Evolutionary conservation across 805 yeast species (phyloP), one percentile per base, ranked within the genome.

Genomic region (Yarrowia yakushimensis): DNA sequence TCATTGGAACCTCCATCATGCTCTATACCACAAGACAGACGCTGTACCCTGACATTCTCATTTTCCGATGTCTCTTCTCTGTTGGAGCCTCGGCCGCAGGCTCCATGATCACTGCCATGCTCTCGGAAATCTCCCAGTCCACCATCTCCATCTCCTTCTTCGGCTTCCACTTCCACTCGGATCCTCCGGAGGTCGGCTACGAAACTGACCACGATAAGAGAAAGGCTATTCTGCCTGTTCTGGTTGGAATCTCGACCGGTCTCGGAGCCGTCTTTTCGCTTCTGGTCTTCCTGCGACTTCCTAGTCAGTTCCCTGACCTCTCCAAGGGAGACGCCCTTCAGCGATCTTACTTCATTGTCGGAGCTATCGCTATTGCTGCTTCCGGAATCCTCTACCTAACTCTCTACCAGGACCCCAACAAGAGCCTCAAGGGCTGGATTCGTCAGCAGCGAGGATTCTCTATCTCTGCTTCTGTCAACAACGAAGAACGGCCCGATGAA

Each of bases 231-330:
- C 75, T 79, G 61, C 79, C 87, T 0, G 86, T 90, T 0, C 69
- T 85, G 22, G 78, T 86, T 43, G 92, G 92, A 1, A 71, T 84
- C 15, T 74, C 80, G 54, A 78, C 87, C 17, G 90, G 90, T 0
- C 69, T 83, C 17, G 91, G 91, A 54, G 91, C 90, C 1, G 78
- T 86, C 1, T 80, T 84, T 64, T 79, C 89, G 0, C 89, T 85
- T 0, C 69, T 81, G 0, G 71, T 79, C 41, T 78, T 83, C 42
- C 71, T 86, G 20, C 81, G 89, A 13, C 71, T 86, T 20, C 90
- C 90, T 0, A 78, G 81, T 1, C 75, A 72, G 64, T 74, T 83
- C 63, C 81, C 80, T 12, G 65, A 68, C 11, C 75, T 73, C 54
- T 68, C 72, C 33, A 63, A 68, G 13, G 79, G 80, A 8, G 71